Evolutionary conservation across 1,139 yeast species (phyloP).

Genomic region (Lipomyces yarrowii): DNA sequence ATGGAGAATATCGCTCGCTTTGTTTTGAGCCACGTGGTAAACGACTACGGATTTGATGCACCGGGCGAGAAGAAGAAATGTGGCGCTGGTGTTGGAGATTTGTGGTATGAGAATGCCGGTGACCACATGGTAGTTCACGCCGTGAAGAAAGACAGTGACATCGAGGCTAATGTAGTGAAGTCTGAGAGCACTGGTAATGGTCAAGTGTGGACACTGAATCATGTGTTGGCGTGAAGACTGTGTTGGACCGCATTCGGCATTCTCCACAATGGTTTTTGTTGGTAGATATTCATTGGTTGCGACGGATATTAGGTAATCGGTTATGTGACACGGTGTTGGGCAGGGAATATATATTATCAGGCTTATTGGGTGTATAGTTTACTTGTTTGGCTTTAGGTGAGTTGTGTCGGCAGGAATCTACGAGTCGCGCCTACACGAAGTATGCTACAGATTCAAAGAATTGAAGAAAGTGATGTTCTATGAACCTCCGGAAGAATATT

Average conservation of each 20-base stretch:
- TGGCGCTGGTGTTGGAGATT: conserved; percentile 20
- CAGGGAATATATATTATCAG: neutral
- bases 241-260: neutral
- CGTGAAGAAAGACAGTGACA: neutral
- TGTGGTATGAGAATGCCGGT: conserved; percentile 23
- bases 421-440: neutral
- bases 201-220: conserved; percentile 27
- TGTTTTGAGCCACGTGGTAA: conserved; percentile 39
- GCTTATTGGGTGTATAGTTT: neutral
- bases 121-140: conserved; percentile 18
- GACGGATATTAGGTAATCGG: neutral
- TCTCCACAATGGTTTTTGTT: neutral
- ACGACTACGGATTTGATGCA: conserved; percentile 25
- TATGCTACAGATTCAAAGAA: neutral
- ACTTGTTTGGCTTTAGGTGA: neutral
- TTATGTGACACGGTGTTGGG: neutral
- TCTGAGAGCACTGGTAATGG: conserved; percentile 27
- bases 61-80: conserved; percentile 19
- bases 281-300: neutral
- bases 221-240: conserved; percentile 12
- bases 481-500: neutral
- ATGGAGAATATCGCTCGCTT: conserved; percentile 39
- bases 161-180: conserved; percentile 19
- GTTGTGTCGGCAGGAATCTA: neutral
- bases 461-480: neutral